Base-by-base conservation (phyloP, 345 rosid genomes). In the Conringia planisiliqua region DNA sequence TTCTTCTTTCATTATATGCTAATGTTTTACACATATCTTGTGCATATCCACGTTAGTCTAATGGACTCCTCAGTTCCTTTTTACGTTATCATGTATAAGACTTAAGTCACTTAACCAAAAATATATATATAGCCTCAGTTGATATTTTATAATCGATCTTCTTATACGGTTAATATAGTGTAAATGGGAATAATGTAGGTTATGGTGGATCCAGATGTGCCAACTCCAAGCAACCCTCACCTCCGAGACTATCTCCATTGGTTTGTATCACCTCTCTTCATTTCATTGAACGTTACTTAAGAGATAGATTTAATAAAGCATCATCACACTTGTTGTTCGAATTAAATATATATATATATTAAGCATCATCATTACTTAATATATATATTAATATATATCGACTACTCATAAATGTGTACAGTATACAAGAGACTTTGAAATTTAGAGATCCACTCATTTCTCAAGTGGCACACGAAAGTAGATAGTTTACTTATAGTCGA, bases 161-260 rank as follows among this genome's bases (percentile, higher is more conserved):
- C n/a, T n/a, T n/a, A n/a, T n/a, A n/a, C n/a, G n/a, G n/a, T n/a
- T n/a, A n/a, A n/a, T n/a, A n/a, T n/a, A n/a, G n/a, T n/a, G n/a
- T n/a, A n/a, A n/a, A n/a, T n/a, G 2, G 40, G 40, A 12, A 3
- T 36, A 0, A 44, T 78, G 32, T 52, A 77, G 80, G 72, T 77
- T 7, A 78, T 78, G 81, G 81, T 78, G 74, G 81, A 78, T 78
- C 78, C 74, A 48, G 78, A 72, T 72, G 81, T 68, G 35, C 81
- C 81, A 0, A 72, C 74, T 61, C 74, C 78, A 40, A 78, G 74
- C 69, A 72, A 78, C 58, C 78, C 81, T 47, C 63, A 72, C 59
- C 78, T 72, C 32, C 72, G 78, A 44, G 81, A 78, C 67, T 78
- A 78, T 62, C 74, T 78, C 64, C 78, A 78, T 20, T 78, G 78